Percentiles rank a stretch among this genome's conserved stretches.
These are phyloP conservation scores for Suillus ampliporus DNA, from an alignment of 768 basidiomycete species.

Conservation along the genomic window DNA sequence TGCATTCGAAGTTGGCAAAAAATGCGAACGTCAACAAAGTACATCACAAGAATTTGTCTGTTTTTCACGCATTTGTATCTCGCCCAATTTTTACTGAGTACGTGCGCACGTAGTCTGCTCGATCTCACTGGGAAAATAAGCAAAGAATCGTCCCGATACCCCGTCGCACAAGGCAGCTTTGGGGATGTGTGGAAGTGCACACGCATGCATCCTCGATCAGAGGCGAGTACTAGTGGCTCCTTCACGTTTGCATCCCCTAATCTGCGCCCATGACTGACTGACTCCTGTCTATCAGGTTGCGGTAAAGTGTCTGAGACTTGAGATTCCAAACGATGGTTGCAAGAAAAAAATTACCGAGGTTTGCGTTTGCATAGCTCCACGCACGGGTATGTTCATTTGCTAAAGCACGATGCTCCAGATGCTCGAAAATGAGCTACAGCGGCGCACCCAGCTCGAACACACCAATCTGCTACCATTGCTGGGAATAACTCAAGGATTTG, in stretches of 20 bases:
- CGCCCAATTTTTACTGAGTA: background rate
- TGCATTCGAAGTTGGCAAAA: background rate
- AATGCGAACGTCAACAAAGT: background rate
- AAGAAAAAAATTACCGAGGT: background rate
- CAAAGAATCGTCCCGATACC: slow-evolving; percentile 1
- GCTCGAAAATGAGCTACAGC: slow-evolving; percentile 39
- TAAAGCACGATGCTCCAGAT: background rate
- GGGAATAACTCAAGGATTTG: slow-evolving; percentile 39
- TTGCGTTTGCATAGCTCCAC: background rate
- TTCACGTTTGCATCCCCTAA: background rate
- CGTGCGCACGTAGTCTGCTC: background rate
- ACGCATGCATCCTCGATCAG: background rate
- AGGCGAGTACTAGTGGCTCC: background rate
- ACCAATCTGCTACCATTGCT: slow-evolving; percentile 41
- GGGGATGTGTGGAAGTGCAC: slow-evolving; percentile 35
- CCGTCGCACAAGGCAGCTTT: slow-evolving; percentile 19
- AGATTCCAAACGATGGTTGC: background rate
- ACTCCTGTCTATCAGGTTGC: background rate
- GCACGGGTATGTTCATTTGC: background rate
- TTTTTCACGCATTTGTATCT: background rate
- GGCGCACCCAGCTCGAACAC: slow-evolving; percentile 22
- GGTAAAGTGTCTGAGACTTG: slow-evolving; percentile 1
- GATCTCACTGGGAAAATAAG: slow-evolving; percentile 4
- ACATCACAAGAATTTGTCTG: background rate
- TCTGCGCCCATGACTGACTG: background rate